Base-by-base conservation (phyloP, 768 basidiomycete species). In the Xerocomellus amylosporus region DNA sequence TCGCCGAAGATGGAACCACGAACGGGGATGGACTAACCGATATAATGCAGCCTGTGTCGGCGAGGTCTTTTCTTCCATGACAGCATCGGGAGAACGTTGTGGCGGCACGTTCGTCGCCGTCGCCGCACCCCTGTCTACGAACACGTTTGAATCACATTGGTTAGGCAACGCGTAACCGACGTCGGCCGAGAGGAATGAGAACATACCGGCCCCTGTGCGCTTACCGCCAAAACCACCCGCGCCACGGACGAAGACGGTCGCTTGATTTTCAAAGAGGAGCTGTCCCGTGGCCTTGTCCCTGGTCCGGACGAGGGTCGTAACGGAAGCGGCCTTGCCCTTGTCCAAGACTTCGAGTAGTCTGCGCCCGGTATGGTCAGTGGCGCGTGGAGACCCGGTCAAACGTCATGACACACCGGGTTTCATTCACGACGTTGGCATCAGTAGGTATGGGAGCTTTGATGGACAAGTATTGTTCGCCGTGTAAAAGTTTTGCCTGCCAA, bases 201-300 rank as follows among this genome's bases (percentile, higher is more conserved):
- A 62, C 79, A 56, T 64, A 92, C 94, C 91, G 46, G 75, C 83
- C 31, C 93, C 94, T 30, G 71, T 74, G 54, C 91, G 89, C 75
- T 89, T 92, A 17, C 97, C 97, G 3, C 93, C 93, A 70, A 99
- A 97, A 0, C 94, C 95, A n/a, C 97, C 97, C 24, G 90, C 80
- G 2, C 94, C 95, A 52, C 97, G 90, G 58, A 96, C 84, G 71
- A 98, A 90, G 1, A 95, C 77, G 1, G 96, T 99, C 13, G 85
- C 82, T 69, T 95, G 90, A 71, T 92, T 97, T 73, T 97, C 93
- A 66, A 92, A 96, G 50, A 98, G 79, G 49, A 91, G 73, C 51
- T 88, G 76, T 3, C 93, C 94, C 1, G 86, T 83, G 42, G 66
- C 66, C 65, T 88, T 87, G 71, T 98, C 91, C 63, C 83, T 82